phyloP scores from a whole-genome alignment of 169 alveolate genomes.

The Besnoitia besnoiti region DNA sequence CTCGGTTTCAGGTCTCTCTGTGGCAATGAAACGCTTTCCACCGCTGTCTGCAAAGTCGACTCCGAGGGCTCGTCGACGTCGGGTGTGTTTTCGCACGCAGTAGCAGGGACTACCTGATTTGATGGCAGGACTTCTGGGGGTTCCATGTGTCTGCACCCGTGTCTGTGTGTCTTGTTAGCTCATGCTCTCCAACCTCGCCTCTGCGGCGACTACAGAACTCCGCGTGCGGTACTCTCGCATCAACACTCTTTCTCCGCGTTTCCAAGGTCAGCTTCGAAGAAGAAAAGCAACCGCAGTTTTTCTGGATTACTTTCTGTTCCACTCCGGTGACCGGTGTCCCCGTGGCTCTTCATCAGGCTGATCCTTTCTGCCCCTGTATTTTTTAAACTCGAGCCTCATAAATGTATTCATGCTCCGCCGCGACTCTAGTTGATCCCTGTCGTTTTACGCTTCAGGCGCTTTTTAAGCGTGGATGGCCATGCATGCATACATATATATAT shows the following conservation, averaged over 20 bases:
- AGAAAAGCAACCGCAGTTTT: neutral
- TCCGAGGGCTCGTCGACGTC: too few relatives aligned
- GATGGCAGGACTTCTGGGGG: too few relatives aligned
- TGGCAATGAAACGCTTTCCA: too few relatives aligned
- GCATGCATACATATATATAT: too few relatives aligned
- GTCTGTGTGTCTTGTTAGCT: neutral
- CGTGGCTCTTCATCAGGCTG: neutral
- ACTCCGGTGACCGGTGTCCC: neutral
- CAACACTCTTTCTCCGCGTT: constrained; percentile 1
- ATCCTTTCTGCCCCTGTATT: neutral
- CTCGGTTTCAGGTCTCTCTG: too few relatives aligned
- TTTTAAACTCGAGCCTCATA: neutral
- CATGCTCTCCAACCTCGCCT: neutral
- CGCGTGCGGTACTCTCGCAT: neutral
- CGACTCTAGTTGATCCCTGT: too few relatives aligned
- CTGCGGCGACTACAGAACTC: neutral
- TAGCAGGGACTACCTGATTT: too few relatives aligned
- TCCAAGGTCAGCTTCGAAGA: neutral
- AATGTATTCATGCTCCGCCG: neutral
- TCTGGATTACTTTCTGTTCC: neutral
- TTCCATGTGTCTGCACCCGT: too few relatives aligned
- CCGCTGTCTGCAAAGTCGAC: too few relatives aligned
- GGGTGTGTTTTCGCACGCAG: too few relatives aligned
- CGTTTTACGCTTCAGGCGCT: too few relatives aligned
- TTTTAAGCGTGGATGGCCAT: too few relatives aligned